Conservation (phyloP, 2,329 filamentous ascomycete genomes). For the Penicillium sp. region DNA sequence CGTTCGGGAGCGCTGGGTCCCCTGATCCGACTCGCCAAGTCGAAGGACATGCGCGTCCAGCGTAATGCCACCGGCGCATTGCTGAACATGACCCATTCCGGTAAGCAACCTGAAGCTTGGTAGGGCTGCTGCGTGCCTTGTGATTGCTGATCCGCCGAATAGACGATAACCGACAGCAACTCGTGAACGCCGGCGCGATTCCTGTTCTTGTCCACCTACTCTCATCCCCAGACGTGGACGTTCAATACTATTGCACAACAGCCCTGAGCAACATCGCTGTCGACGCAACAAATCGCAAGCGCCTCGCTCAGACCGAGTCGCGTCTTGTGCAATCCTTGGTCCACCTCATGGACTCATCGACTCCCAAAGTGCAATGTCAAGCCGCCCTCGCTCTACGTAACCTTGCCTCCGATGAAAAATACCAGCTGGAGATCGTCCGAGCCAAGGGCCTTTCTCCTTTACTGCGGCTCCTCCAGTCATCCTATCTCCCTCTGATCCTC, state of each 20-base stretch:
- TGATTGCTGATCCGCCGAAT: no score
- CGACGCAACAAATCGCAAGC: constrained; percentile 83
- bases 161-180: constrained; percentile 97
- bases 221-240: constrained; percentile 88
- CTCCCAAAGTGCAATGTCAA: constrained; percentile 96
- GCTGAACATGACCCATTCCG: constrained; percentile 98
- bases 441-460: constrained; percentile 81
- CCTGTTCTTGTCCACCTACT: constrained; percentile 94
- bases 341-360: constrained; percentile 94
- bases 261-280: constrained; percentile 98
- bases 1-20: constrained; percentile 89
- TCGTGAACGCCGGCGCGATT: constrained; percentile 96
- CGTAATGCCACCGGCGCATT: constrained; percentile 94
- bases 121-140: no score
- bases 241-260: constrained; percentile 99
- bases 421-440: constrained; percentile 94
- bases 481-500: constrained; percentile 90
- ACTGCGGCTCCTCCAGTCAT: constrained; percentile 85
- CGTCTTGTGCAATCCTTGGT: constrained; percentile 92
- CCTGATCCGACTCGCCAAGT: constrained; percentile 87
- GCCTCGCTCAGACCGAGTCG: constrained; percentile 84
- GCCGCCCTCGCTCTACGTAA: constrained; percentile 91
- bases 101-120: constrained; percentile 58
- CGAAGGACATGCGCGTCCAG: constrained; percentile 97
- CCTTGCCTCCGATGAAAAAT: constrained; percentile 95